A percentile compares a stretch with the other conserved stretches of the same genome.
Evolutionary conservation across 176 grass and related monocot species (phyloP).

Genomic region (Pontederia paniculata): DNA sequence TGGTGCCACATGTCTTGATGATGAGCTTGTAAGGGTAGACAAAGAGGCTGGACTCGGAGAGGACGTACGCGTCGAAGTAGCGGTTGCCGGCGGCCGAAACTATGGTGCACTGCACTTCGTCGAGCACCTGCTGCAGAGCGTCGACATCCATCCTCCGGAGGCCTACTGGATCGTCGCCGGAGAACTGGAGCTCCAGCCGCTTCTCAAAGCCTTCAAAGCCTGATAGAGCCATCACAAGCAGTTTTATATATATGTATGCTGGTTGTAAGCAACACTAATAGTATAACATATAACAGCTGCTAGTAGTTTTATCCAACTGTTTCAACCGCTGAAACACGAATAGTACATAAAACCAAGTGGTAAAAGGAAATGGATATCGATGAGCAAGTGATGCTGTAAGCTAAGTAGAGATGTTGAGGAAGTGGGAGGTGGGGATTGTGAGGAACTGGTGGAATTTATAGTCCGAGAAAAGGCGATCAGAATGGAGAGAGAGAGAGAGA

Average conservation of each 20-base stretch:
- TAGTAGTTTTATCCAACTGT: too few species aligned
- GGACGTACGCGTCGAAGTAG: constrained; percentile 27
- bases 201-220: constrained; percentile 42
- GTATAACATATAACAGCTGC: too few species aligned
- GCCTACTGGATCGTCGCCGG: constrained; percentile 6
- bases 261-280: too few species aligned
- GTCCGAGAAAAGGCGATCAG: too few species aligned
- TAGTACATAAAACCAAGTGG: too few species aligned
- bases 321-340: too few species aligned
- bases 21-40: constrained; percentile 25
- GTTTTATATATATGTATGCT: too few species aligned
- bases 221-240: constrained; percentile 15
- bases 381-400: neutral
- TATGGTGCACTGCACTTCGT: constrained; percentile 29
- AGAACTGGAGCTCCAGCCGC: constrained; percentile 33
- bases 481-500: neutral
- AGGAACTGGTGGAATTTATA: neutral
- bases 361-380: too few species aligned
- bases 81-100: constrained; percentile 31
- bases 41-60: constrained; percentile 42
- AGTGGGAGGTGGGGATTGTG: neutral
- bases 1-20: constrained; percentile 39
- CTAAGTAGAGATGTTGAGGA: neutral
- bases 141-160: constrained; percentile 17
- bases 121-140: constrained; percentile 18